phyloP scores from a whole-genome alignment of 352 stramenopile species.

The Peronospora farinosa region DNA sequence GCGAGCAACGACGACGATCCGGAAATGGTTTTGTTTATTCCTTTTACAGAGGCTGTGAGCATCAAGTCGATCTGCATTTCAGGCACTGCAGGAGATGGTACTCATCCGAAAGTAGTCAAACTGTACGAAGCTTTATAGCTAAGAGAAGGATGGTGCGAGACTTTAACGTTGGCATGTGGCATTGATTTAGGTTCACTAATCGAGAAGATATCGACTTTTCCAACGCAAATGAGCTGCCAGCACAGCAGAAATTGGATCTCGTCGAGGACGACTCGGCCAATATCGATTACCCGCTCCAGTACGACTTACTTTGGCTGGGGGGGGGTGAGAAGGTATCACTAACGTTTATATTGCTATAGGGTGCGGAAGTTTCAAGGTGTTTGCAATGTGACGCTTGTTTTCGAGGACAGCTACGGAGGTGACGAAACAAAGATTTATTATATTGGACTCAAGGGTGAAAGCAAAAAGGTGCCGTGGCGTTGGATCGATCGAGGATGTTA shows the following conservation, averaged over 20 bases:
- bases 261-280: slow-evolving; percentile 55
- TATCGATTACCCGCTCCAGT: slow-evolving; percentile 82
- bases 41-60: slow-evolving; percentile 83
- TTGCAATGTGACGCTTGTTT: slow-evolving; percentile 73
- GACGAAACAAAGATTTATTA: slow-evolving; percentile 80
- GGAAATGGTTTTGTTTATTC: slow-evolving; percentile 80
- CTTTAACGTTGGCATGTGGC: slow-evolving; percentile 1
- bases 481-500: slow-evolving; percentile 2
- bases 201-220: slow-evolving; percentile 84
- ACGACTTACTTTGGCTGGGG: not conserved
- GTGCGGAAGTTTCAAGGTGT: slow-evolving; percentile 84
- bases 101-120: slow-evolving; percentile 78
- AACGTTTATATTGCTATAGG: slow-evolving; percentile 26
- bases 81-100: slow-evolving; percentile 57
- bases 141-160: not conserved
- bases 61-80: slow-evolving; percentile 87
- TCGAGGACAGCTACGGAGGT: slow-evolving; percentile 67
- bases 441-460: slow-evolving; percentile 83
- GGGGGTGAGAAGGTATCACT: not conserved
- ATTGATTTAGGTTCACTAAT: slow-evolving; percentile 53
- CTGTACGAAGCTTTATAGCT: slow-evolving; percentile 33
- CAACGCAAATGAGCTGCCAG: slow-evolving; percentile 66
- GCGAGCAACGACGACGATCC: slow-evolving; percentile 77
- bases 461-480: slow-evolving; percentile 55
- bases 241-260: slow-evolving; percentile 71